Base-by-base conservation (phyloP, 306 rosid species). In the Cicer cuneatum region DNA sequence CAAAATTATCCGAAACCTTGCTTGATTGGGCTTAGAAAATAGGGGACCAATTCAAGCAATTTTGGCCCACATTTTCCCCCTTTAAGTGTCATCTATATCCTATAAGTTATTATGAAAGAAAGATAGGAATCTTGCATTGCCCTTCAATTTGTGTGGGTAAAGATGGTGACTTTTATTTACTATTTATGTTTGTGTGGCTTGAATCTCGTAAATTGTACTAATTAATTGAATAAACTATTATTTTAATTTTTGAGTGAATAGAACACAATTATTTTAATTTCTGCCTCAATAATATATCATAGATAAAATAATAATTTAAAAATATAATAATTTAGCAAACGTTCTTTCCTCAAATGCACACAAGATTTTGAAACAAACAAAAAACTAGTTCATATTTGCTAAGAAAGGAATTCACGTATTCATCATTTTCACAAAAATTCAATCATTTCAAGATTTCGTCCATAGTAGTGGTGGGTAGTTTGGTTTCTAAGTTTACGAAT, bases 41-140 rank as follows among this genome's bases (percentile, higher is more conserved):
- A 72, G 83, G 85, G 88, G 81, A 81, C 85, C 85, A 74, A 49
- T 65, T 58, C 70, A 66, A 38, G 68, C 58, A 73, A 8, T 15
- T 38, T 65, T 56, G 81, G 73, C 73, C 88, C 85, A 64, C 83
- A 6, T 13, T 14, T 57, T 18, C 5, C 0, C 53, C 13, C 63
- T 18, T 71, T 52, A 14, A 52, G 45, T 73, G 76, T 48, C 81
- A 70, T 81, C 68, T 81, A 81, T 77, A 73, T 51, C 79, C 2
- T 11, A 12, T 13, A 46, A 67, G 66, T 54, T 63, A 54, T 73
- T 71, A 39, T 40, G 65, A 63, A 41, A 62, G 61, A 73, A 57
- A 56, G 68, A 73, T 73, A 39, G 40, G 79, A 81, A 84, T 84
- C 87, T 64, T 68, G 71, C 68, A 15, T 70, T 72, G 76, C 43